Conservation (phyloP, 73 alveolate species). For the Paramecium octaurelia region DNA sequence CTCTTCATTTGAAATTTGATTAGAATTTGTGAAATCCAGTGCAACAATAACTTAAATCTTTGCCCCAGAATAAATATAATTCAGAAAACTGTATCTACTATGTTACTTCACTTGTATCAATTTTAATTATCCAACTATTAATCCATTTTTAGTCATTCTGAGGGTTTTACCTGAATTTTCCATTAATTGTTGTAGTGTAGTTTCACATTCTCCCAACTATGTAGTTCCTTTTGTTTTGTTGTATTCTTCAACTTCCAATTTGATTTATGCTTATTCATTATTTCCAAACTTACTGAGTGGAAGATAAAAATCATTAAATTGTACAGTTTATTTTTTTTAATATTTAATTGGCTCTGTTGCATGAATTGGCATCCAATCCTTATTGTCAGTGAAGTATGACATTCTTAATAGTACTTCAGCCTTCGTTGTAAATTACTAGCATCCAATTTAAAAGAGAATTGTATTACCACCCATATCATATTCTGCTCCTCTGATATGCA, state of each 20-base stretch:
- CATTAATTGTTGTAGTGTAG: conserved; percentile 34
- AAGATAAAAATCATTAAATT: conserved; percentile 39
- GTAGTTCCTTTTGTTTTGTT: conserved; percentile 43
- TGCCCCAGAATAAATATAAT: conserved; percentile 77
- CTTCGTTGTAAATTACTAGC: conserved; percentile 32
- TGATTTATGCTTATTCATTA: not conserved
- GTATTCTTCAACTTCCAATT: conserved; percentile 58
- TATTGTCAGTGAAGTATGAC: conserved; percentile 32
- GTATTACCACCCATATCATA: conserved; percentile 59
- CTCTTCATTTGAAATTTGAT: conserved; percentile 74
- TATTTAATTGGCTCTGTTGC: conserved; percentile 65
- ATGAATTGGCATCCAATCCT: conserved; percentile 55
- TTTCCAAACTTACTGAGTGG: conserved; percentile 38
- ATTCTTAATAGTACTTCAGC: conserved; percentile 25
- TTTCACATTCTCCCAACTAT: conserved; percentile 60
- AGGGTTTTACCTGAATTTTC: conserved; percentile 39
- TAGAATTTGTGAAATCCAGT: conserved; percentile 92
- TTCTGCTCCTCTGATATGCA: conserved; percentile 50
- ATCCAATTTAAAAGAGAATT: conserved; percentile 50
- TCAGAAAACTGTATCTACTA: conserved; percentile 76
- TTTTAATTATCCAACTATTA: conserved; percentile 43
- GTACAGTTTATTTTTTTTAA: conserved; percentile 43
- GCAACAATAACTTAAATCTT: conserved; percentile 84
- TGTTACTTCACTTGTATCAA: conserved; percentile 18
- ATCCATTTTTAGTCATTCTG: conserved; percentile 39